A percentile compares a stretch with the other conserved stretches of the same genome.
Evolutionary conservation across 1,284 basidiomycete genomes (phyloP).

Genomic region (Hymenochaete sp.): DNA sequence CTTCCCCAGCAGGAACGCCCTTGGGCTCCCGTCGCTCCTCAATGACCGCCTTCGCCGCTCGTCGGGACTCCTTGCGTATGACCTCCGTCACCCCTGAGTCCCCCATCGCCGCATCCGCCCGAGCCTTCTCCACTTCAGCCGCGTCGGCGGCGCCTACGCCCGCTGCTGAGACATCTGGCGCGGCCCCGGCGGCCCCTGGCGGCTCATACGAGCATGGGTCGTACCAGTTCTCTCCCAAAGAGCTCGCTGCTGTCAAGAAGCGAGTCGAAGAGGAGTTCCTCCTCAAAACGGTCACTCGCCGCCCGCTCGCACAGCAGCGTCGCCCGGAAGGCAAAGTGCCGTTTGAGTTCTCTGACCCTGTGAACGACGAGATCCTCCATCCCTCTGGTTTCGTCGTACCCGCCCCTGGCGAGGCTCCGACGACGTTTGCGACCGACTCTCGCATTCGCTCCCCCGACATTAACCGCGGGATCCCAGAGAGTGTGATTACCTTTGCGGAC

Average conservation of each 20-base stretch:
- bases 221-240: constrained; percentile 11
- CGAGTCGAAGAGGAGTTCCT: constrained; percentile 15
- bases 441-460: background rate
- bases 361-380: constrained; percentile 3
- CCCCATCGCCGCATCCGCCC: background rate
- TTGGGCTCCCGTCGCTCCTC: constrained; percentile 4
- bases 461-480: constrained; percentile 6
- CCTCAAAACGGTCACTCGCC: constrained; percentile 7
- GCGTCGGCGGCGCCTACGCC: too few species aligned
- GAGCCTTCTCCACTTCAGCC: constrained; percentile 7
- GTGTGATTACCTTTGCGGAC: constrained; percentile 10
- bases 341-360: background rate
- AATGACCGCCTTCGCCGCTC: constrained; percentile 1
- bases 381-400: constrained; percentile 13
- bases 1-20: constrained; percentile 1
- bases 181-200: background rate
- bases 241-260: constrained; percentile 10
- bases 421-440: background rate
- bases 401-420: constrained; percentile 4
- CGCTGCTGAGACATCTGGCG: background rate
- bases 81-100: background rate
- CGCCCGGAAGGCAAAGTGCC: constrained; percentile 8
- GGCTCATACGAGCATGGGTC: constrained; percentile 5
- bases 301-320: background rate
- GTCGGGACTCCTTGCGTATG: background rate